Evolutionary conservation across 108 stramenopile species (phyloP), one percentile per base, ranked within the genome.

Genomic region (Cylindrotheca fusiformis): DNA sequence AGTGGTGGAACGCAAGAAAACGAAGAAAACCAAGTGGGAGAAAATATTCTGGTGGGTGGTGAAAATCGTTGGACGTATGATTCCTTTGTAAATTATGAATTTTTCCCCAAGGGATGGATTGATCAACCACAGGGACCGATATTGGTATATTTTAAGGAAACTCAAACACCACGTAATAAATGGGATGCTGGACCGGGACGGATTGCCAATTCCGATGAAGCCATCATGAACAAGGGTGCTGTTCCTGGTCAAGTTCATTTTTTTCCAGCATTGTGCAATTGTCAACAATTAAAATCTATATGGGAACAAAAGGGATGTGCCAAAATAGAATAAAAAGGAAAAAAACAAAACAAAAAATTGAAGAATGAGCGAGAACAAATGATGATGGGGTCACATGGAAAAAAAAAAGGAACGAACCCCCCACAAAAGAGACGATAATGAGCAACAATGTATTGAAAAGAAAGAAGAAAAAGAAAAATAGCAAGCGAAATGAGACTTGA

Each of bases 111-210:
- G 24, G 71, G 57, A n/a, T 78, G 71, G 78, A 67, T 75, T 33
- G 74, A 75, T 50, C 48, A 65, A 48, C 79, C 79, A 1, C 56
- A 81, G 24, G 66, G 82, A 28, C 91, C 91, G 4, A 82, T 92
- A 48, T 55, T 88, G 53, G 87, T 88, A 4, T 92, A 92, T 71
- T 92, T 92, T 65, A 88, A 88, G 59, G 91, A 92, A 52, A 85
- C 79, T 14, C 83, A 88, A 57, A 92, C 91, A 2, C 77, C 79
- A 10, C 54, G 69, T 28, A 54, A 62, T 44, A 80, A 79, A 27
- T 84, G 83, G 75, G 79, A 72, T 55, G 70, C 83, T 17, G 83
- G 85, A 33, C 82, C 81, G 23, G 85, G 81, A 32, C 32, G 53
- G 2, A 29, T 19, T 6, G 81, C 81, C 30, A 78, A 82, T 48